Percentiles rank a stretch among this genome's conserved stretches.
These are phyloP conservation scores for Phytophthora tubulina DNA, from an alignment of 352 stramenopile species.

Conservation along the genomic window DNA sequence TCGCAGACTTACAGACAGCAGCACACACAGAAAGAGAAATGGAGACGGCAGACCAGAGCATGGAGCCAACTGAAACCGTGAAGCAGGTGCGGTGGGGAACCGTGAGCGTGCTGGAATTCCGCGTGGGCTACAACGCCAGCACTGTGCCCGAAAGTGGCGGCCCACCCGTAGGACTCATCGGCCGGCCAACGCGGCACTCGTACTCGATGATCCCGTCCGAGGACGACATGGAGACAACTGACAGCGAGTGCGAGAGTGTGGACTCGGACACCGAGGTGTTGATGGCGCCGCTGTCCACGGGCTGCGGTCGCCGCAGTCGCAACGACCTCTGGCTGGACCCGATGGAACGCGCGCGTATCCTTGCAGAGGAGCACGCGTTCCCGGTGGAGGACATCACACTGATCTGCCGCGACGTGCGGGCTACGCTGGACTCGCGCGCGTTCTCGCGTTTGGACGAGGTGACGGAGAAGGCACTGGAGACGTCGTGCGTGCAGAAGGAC, in stretches of 20 bases:
- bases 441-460: slow-evolving; percentile 44
- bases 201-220: slow-evolving; percentile 38
- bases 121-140: slow-evolving; percentile 61
- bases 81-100: slow-evolving; percentile 59
- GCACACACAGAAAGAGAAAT: not conserved
- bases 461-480: slow-evolving; percentile 26
- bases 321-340: slow-evolving; percentile 62
- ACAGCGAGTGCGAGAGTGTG: slow-evolving; percentile 39
- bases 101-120: slow-evolving; percentile 59
- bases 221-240: slow-evolving; percentile 27
- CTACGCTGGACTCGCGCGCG: slow-evolving; percentile 50
- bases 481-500: slow-evolving; percentile 4
- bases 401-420: slow-evolving; percentile 56
- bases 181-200: slow-evolving; percentile 44
- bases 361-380: slow-evolving; percentile 49
- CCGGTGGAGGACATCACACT: slow-evolving; percentile 54
- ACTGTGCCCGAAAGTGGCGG: slow-evolving; percentile 55
- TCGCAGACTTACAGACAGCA: not conserved
- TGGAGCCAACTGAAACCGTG: slow-evolving; percentile 10
- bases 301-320: slow-evolving; percentile 18
- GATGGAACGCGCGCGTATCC: slow-evolving; percentile 54
- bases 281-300: not conserved
- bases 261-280: slow-evolving; percentile 30
- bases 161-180: slow-evolving; percentile 60
- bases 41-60: slow-evolving; percentile 12